Evolutionary conservation across 805 yeast species (phyloP).

Genomic region (Saturnispora dispora): DNA sequence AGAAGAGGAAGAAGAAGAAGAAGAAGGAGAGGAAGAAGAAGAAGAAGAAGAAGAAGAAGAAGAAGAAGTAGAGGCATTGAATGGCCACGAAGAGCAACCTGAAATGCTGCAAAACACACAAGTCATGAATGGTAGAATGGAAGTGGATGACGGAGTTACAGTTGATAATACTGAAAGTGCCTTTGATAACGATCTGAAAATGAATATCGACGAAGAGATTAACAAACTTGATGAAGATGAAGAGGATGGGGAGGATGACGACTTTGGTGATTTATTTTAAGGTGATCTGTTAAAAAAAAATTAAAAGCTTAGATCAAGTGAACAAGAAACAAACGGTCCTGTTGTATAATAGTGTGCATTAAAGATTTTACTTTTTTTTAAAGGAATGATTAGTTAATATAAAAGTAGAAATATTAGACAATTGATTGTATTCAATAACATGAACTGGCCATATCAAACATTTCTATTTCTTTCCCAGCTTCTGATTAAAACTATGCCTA

Average conservation of each 20-base stretch:
- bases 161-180: background rate
- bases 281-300: conserved; percentile 4
- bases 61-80: background rate
- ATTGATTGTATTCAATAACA: background rate
- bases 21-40: conserved; percentile 17
- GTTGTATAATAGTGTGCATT: conserved; percentile 1
- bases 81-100: background rate
- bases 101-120: background rate
- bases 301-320: background rate
- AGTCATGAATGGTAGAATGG: background rate
- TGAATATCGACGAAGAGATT: background rate
- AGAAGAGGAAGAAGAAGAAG: conserved; percentile 17
- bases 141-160: background rate
- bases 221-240: background rate
- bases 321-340: background rate
- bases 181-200: conserved; percentile 6
- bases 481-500: conserved; percentile 23
- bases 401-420: background rate
- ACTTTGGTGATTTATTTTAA: conserved; percentile 15
- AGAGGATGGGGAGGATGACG: conserved; percentile 10
- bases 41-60: conserved; percentile 28
- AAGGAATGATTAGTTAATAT: background rate
- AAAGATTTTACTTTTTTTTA: background rate
- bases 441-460: background rate
- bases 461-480: conserved; percentile 13